Evolutionary conservation across 148 eudicot genomes (phyloP).

Genomic region (Heliamphora exappendiculata): DNA sequence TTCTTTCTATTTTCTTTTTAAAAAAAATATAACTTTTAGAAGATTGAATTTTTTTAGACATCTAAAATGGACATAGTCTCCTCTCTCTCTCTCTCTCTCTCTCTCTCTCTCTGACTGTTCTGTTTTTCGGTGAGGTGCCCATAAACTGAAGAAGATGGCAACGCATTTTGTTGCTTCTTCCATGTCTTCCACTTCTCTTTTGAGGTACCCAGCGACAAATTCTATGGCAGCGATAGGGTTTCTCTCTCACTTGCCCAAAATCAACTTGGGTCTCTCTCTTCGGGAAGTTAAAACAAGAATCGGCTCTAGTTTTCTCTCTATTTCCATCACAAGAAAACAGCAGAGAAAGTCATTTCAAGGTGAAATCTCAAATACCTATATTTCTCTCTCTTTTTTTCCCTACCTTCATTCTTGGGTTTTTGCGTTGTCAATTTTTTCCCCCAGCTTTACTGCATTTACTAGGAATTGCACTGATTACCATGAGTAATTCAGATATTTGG

Average conservation of each 20-base stretch:
- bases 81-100: no score
- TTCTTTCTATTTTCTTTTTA: no score
- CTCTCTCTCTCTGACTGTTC: no score
- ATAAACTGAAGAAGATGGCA: neutral
- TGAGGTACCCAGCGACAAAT: neutral
- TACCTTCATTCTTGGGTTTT: neutral
- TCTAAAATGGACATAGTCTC: no score
- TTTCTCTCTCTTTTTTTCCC: neutral
- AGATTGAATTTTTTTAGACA: no score
- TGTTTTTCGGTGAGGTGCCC: no score
- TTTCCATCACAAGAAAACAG: conserved; percentile 13
- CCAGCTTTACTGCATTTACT: no score
- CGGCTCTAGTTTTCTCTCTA: conserved; percentile 10
- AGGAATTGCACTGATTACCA: no score
- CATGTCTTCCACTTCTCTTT: conserved; percentile 3
- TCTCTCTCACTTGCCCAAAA: conserved; percentile 3
- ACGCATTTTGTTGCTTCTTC: neutral
- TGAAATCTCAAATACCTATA: neutral
- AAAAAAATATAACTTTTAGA: no score
- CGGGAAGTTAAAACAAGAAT: neutral
- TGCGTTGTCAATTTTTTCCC: neutral
- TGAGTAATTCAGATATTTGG: no score
- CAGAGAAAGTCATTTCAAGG: conserved; percentile 24
- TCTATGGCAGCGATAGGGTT: conserved; percentile 1
- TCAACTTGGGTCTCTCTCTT: neutral